These are phyloP conservation scores for Aspergillus sp. DNA, from an alignment of 2,329 filamentous ascomycete species.

Conservation along the genomic window DNA sequence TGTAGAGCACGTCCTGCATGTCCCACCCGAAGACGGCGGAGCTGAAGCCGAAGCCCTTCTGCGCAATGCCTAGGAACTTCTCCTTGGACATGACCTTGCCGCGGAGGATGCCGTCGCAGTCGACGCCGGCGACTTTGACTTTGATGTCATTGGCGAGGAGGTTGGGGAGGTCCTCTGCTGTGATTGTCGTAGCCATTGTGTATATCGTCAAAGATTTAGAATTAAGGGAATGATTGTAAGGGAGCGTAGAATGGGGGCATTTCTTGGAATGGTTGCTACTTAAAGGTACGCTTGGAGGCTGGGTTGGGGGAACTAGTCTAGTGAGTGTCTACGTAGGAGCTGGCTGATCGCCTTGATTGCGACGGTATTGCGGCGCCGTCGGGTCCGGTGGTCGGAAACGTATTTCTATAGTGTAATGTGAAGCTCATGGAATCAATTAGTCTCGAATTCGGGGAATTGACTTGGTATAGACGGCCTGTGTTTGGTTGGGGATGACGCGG, in stretches of 20 bases:
- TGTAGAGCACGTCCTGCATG: constrained; percentile 89
- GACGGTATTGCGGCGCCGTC: not conserved
- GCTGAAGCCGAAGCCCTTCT: constrained; percentile 84
- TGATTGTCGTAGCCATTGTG: constrained; percentile 38
- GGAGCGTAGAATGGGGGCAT: not conserved
- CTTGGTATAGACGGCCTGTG: too few relatives aligned
- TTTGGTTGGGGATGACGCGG: not conserved
- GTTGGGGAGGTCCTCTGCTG: constrained; percentile 63
- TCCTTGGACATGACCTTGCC: constrained; percentile 89
- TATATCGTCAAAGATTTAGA: not conserved
- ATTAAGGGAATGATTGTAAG: not conserved
- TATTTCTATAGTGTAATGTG: not conserved
- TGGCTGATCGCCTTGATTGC: not conserved
- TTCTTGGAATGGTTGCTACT: too few relatives aligned
- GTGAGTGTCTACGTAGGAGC: too few relatives aligned
- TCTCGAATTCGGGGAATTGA: not conserved
- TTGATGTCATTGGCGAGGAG: constrained; percentile 70
- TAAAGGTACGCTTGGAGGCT: too few relatives aligned
- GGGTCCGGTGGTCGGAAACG: not conserved
- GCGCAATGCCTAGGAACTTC: constrained; percentile 80
- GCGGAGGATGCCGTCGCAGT: constrained; percentile 81
- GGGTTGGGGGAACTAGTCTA: too few relatives aligned
- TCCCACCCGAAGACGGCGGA: constrained; percentile 94
- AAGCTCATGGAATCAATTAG: not conserved
- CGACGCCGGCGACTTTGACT: constrained; percentile 83